These are phyloP conservation scores for Cicer judaicum DNA, from an alignment of 306 rosid species.

Conservation along the genomic window DNA sequence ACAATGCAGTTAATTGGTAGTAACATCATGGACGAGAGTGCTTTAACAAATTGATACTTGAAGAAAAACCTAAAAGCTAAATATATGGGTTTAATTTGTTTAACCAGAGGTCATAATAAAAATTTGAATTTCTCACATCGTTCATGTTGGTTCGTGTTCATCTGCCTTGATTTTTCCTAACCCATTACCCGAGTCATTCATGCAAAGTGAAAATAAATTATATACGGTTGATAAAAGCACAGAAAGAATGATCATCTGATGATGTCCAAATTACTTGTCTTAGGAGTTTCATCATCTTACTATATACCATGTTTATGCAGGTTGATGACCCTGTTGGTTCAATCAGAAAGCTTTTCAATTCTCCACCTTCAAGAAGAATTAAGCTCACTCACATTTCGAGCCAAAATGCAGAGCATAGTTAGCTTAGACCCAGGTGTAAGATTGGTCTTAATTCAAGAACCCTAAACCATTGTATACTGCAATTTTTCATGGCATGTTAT, in stretches of 20 bases:
- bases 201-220: slow-evolving; percentile 10
- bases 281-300: slow-evolving; percentile 37
- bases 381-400: slow-evolving; percentile 53
- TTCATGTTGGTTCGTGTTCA: not conserved
- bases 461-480: slow-evolving; percentile 35
- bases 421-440: slow-evolving; percentile 12
- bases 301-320: slow-evolving; percentile 56
- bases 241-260: slow-evolving; percentile 10
- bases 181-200: not conserved
- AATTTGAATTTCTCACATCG: not conserved
- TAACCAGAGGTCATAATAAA: slow-evolving; percentile 24
- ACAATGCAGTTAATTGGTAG: slow-evolving; percentile 10
- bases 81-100: slow-evolving; percentile 40
- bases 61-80: not conserved
- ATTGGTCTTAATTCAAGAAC: slow-evolving; percentile 1
- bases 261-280: slow-evolving; percentile 19
- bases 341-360: slow-evolving; percentile 72
- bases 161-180: not conserved
- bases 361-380: slow-evolving; percentile 69
- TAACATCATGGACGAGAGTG: slow-evolving; percentile 32
- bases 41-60: slow-evolving; percentile 22
- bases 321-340: slow-evolving; percentile 87
- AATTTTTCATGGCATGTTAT: slow-evolving; percentile 33
- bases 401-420: slow-evolving; percentile 42
- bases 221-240: slow-evolving; percentile 5